These are phyloP conservation scores for Chenopodium suecicum DNA, from an alignment of 148 eudicot genomes.

Conservation along the genomic window DNA sequence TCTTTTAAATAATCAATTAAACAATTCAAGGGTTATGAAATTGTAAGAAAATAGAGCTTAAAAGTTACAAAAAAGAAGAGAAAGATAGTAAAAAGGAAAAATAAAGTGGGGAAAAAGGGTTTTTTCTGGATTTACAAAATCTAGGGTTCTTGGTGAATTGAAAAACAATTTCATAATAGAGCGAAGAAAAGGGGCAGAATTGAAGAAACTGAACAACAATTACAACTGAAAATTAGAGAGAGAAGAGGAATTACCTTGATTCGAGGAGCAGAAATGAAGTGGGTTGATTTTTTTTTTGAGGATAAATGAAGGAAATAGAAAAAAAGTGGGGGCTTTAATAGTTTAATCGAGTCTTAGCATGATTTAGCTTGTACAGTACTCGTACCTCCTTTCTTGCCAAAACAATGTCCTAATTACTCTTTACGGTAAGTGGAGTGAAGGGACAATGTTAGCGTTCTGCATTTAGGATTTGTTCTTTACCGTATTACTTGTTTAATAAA, in stretches of 20 bases:
- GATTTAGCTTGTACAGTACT: no score
- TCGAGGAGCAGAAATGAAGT: slow-evolving; percentile 2
- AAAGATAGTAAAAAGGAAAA: not conserved
- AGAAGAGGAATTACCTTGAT: slow-evolving; percentile 1
- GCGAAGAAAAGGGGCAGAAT: not conserved
- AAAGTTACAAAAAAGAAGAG: not conserved
- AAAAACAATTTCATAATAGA: not conserved
- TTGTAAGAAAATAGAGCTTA: not conserved
- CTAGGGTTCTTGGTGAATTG: slow-evolving; percentile 3
- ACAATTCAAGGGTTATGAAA: not conserved
- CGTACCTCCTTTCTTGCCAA: no score
- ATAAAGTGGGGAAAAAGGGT: not conserved
- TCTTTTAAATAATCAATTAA: not conserved
- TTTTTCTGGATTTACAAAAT: not conserved
- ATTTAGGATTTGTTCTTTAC: no score
- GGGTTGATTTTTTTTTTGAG: not conserved
- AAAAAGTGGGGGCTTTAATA: no score
- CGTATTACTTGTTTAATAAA: no score
- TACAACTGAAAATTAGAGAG: not conserved
- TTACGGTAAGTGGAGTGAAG: no score
- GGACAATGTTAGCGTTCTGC: no score
- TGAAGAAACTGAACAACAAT: not conserved
- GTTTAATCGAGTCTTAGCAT: no score
- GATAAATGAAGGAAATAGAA: no score
- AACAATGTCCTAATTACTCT: no score